Percentiles rank a stretch among this genome's conserved stretches.
phyloP scores from a whole-genome alignment of 2,329 filamentous ascomycete species.

The Fusarium dlaminii region DNA sequence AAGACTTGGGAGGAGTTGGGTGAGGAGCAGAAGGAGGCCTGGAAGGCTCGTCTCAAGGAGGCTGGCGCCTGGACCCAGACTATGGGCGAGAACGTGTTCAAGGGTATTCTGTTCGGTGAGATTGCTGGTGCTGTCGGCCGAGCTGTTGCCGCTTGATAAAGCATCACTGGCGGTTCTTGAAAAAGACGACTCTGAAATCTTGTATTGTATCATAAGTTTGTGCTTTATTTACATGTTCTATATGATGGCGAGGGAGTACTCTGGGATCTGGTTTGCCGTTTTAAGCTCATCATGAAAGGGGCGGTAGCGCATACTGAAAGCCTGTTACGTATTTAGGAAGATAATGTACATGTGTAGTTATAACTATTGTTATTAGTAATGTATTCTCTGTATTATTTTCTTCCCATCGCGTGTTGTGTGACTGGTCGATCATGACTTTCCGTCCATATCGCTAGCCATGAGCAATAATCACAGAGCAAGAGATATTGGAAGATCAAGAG shows the following conservation, averaged over 20 bases:
- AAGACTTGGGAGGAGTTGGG: conserved; percentile 77
- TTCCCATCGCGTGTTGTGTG: not conserved
- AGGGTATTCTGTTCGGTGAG: conserved; percentile 80
- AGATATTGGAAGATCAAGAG: not conserved
- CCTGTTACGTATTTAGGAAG: conserved; percentile 1
- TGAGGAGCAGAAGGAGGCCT: conserved; percentile 68
- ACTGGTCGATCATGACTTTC: not conserved
- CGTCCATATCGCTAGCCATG: not conserved
- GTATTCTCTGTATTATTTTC: not conserved
- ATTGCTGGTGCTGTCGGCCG: conserved; percentile 70
- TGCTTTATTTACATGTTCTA: conserved; percentile 9
- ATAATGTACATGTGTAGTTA: not conserved
- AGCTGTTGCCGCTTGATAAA: conserved; percentile 53
- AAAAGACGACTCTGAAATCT: not conserved
- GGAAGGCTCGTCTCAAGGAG: conserved; percentile 74
- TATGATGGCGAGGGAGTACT: conserved; percentile 9
- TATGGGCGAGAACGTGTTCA: conserved; percentile 80
- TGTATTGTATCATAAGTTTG: conserved; percentile 17
- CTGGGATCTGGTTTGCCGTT: not conserved
- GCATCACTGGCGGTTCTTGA: not conserved
- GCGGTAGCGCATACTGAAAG: not conserved
- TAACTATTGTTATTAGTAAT: not conserved
- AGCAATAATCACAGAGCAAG: not conserved
- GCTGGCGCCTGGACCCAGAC: conserved; percentile 82
- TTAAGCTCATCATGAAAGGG: not conserved